phyloP scores from a whole-genome alignment of 2,329 filamentous ascomycete genomes.

The Dactylellina haptotyla region DNA sequence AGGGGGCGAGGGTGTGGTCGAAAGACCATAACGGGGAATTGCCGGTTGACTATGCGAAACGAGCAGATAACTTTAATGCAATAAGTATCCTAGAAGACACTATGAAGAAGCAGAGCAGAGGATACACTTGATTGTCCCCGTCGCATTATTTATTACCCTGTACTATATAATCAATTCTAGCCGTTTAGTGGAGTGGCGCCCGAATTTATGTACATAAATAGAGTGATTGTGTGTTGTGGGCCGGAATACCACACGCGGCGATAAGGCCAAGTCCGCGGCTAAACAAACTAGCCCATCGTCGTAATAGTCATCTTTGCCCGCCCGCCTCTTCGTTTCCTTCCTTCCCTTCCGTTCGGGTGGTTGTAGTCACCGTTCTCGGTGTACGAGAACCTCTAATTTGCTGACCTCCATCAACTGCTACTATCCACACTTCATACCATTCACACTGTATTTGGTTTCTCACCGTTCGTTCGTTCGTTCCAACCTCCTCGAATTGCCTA shows the following conservation, averaged over 20 bases:
- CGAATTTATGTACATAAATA: not conserved
- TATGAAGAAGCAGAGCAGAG: not conserved
- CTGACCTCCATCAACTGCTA: not conserved
- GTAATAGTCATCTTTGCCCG: conserved; percentile 31
- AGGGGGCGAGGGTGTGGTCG: conserved; percentile 15
- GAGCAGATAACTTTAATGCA: not conserved
- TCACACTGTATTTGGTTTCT: not conserved
- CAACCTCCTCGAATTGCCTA: not conserved
- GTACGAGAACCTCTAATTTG: conserved; percentile 39
- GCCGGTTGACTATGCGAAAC: conserved; percentile 19
- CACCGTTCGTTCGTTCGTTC: not conserved
- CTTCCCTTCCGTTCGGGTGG: conserved; percentile 28
- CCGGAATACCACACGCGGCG: conserved; percentile 35
- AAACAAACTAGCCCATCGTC: not conserved
- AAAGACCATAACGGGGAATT: conserved; percentile 20
- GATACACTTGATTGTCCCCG: not conserved
- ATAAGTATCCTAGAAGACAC: not conserved
- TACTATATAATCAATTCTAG: not conserved
- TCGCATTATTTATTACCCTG: not conserved
- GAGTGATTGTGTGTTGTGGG: conserved; percentile 4
- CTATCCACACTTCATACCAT: not conserved
- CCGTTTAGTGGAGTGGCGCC: not conserved
- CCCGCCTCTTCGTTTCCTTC: conserved; percentile 15
- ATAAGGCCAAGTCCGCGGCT: conserved; percentile 1
- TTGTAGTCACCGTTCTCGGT: conserved; percentile 55